Evolutionary conservation across 371 early-diverging fungal genomes (phyloP).

Genomic region (Mortierella sp.): DNA sequence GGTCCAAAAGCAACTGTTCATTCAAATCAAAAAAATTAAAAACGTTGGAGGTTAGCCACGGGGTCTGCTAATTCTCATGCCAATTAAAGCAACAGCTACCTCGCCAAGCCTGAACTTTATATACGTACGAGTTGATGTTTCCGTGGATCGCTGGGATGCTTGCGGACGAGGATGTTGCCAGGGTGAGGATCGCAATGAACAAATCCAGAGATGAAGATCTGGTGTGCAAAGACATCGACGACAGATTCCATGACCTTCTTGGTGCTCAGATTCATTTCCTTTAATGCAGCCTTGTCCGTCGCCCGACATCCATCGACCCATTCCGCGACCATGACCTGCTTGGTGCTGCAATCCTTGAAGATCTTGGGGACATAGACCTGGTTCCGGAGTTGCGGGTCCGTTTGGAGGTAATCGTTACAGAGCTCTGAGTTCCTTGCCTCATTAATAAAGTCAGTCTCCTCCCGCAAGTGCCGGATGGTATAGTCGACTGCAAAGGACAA

Average conservation of each 20-base stretch:
- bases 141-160: slow-evolving; percentile 69
- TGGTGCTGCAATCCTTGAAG: slow-evolving; percentile 80
- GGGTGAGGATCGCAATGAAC: slow-evolving; percentile 94
- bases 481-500: slow-evolving; percentile 87
- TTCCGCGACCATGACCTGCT: slow-evolving; percentile 87
- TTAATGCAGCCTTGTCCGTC: slow-evolving; percentile 67
- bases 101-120: too few species aligned
- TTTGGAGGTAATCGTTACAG: slow-evolving; percentile 69
- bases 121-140: slow-evolving; percentile 61
- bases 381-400: slow-evolving; percentile 66
- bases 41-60: neutral
- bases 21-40: neutral
- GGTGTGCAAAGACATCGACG: slow-evolving; percentile 89
- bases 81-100: neutral
- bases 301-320: slow-evolving; percentile 87
- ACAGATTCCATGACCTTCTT: slow-evolving; percentile 80
- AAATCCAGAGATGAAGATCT: slow-evolving; percentile 91
- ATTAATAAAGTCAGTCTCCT: slow-evolving; percentile 88
- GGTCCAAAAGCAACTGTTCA: slow-evolving; percentile 88
- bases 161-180: slow-evolving; percentile 90
- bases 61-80: neutral
- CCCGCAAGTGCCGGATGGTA: slow-evolving; percentile 81
- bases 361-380: slow-evolving; percentile 86
- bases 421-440: slow-evolving; percentile 88
- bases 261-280: slow-evolving; percentile 57